Conservation (phyloP, 208 protist genomes). For the Ichthyophonus hoferi region DNA sequence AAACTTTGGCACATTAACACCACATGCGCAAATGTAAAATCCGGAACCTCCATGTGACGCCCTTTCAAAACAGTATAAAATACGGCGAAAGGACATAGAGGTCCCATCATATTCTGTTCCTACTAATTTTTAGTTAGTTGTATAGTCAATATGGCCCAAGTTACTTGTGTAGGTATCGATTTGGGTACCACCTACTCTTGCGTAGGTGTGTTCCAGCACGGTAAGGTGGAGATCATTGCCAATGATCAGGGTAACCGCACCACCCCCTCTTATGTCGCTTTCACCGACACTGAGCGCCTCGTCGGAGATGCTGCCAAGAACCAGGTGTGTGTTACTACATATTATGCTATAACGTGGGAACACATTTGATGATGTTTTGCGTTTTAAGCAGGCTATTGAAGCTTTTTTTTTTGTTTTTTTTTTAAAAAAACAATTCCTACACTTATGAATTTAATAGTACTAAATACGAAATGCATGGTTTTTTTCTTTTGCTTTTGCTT, state of each 20-base stretch:
- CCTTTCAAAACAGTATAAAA: too few relatives aligned
- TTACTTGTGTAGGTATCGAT: conserved; percentile 42
- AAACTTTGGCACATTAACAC: too few relatives aligned
- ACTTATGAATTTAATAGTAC: neutral
- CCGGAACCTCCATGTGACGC: too few relatives aligned
- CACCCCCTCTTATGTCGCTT: conserved; percentile 97
- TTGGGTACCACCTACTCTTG: conserved; percentile 82
- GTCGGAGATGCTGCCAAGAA: conserved; percentile 73
- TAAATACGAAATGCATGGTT: too few relatives aligned
- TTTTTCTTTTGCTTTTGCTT: neutral
- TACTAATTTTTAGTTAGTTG: neutral
- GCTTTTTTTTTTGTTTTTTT: neutral
- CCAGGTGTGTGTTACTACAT: conserved; percentile 69
- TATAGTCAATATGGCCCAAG: neutral
- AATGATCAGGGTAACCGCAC: conserved; percentile 94
- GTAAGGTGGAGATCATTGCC: conserved; percentile 93
- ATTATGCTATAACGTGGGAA: neutral
- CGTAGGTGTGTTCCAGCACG: conserved; percentile 92
- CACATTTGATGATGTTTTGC: neutral
- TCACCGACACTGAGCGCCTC: conserved; percentile 81
- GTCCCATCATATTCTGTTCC: too few relatives aligned
- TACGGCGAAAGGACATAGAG: too few relatives aligned
- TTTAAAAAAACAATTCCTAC: neutral
- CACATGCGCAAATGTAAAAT: too few relatives aligned
- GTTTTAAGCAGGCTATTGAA: neutral